Conservation (phyloP, 805 yeast genomes). For the Diddensiella caesifluorescens region DNA sequence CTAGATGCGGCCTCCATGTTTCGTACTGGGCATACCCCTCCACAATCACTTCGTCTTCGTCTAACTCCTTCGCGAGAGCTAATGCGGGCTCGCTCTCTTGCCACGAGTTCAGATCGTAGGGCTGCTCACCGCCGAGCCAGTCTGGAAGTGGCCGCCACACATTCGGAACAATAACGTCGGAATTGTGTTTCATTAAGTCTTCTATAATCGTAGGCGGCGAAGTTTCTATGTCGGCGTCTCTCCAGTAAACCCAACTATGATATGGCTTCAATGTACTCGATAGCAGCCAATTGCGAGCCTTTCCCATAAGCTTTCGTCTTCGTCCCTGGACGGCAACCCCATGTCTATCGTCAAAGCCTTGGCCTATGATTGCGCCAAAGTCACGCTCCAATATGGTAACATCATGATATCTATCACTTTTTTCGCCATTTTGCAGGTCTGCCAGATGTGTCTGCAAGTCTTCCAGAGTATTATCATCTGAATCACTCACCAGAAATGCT, state of each 20-base stretch:
- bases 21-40: conserved; percentile 98
- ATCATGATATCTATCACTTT: conserved; percentile 64
- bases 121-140: conserved; percentile 84
- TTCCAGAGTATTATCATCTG: conserved; percentile 77
- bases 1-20: conserved; percentile 96
- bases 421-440: conserved; percentile 42
- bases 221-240: conserved; percentile 96
- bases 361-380: conserved; percentile 90
- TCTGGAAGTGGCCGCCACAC: conserved; percentile 97
- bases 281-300: conserved; percentile 92
- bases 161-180: conserved; percentile 91
- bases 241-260: conserved; percentile 95
- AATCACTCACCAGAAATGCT: conserved; percentile 81
- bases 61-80: conserved; percentile 43
- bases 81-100: conserved; percentile 74
- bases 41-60: conserved; percentile 92
- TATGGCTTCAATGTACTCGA: conserved; percentile 83
- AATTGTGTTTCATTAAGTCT: conserved; percentile 86
- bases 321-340: conserved; percentile 97
- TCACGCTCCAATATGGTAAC: conserved; percentile 83
- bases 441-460: conserved; percentile 49
- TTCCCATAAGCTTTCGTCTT: conserved; percentile 89
- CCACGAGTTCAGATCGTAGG: conserved; percentile 96
- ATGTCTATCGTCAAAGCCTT: conserved; percentile 87
- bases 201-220: conserved; percentile 79